Percentiles rank a stretch among this genome's conserved stretches.
These are phyloP conservation scores for Hyphodiscus hymeniophilus DNA, from an alignment of 495 filamentous ascomycete species.

Conservation along the genomic window DNA sequence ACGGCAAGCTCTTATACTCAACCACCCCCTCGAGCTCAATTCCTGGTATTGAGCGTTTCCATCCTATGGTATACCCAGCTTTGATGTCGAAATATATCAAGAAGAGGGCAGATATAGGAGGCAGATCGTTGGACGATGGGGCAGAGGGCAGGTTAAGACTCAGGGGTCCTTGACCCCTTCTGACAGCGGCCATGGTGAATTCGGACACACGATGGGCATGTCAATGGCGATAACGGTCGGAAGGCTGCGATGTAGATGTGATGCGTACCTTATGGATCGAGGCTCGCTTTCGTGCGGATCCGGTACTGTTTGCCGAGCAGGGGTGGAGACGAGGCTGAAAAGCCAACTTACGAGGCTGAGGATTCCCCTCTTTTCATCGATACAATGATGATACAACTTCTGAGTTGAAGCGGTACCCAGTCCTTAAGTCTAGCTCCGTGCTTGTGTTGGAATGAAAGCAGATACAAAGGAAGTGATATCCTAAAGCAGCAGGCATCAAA, in stretches of 20 bases:
- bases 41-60: conserved; percentile 65
- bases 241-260: conserved; percentile 1
- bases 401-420: too few relatives aligned
- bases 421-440: too few relatives aligned
- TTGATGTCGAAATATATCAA: conserved; percentile 82
- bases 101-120: conserved; percentile 75
- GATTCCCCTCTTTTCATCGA: too few relatives aligned
- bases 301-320: too few relatives aligned
- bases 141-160: conserved; percentile 29
- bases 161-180: conserved; percentile 42
- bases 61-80: conserved; percentile 77
- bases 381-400: too few relatives aligned
- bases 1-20: conserved; percentile 91
- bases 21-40: conserved; percentile 82
- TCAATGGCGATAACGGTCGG: conserved; percentile 1
- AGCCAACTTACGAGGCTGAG: too few relatives aligned
- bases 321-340: too few relatives aligned
- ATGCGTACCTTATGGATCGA: too few relatives aligned
- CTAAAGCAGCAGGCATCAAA: too few relatives aligned
- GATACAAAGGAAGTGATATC: too few relatives aligned
- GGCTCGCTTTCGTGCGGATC: too few relatives aligned
- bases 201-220: conserved; percentile 6
- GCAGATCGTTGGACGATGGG: conserved; percentile 39
- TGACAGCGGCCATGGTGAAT: conserved; percentile 38
- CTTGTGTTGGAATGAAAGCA: too few relatives aligned